Evolutionary conservation across 177 flowering plant species (phyloP).

Genomic region (Vitis hybrid): DNA sequence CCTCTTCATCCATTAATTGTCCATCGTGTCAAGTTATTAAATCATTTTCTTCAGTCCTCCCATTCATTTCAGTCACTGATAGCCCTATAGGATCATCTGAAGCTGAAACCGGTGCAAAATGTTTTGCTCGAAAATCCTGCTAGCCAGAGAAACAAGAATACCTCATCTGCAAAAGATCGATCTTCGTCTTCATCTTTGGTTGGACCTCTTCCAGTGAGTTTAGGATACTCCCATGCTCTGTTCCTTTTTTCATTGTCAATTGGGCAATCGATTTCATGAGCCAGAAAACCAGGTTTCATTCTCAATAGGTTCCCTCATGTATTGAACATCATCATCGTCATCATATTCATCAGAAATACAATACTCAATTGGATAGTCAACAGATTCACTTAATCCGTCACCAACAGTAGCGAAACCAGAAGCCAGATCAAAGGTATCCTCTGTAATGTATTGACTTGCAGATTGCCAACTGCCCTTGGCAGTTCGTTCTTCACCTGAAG

Average conservation of each 20-base stretch:
- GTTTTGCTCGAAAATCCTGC: constrained; percentile 55
- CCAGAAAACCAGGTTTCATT: constrained; percentile 97
- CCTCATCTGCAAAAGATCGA: constrained; percentile 23
- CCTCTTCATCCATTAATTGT: no score
- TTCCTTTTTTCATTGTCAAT: constrained; percentile 95
- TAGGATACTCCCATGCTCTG: constrained; percentile 80
- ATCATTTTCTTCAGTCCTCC: no score
- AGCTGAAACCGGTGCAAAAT: no score
- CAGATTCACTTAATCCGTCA: constrained; percentile 85
- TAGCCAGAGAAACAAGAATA: constrained; percentile 95
- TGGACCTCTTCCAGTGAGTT: constrained; percentile 70
- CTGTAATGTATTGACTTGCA: no score
- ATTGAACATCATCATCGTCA: constrained; percentile 97
- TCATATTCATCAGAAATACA: constrained; percentile 99
- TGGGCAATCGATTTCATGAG: constrained; percentile 98
- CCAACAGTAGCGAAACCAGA: constrained; percentile 97
- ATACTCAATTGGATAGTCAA: constrained; percentile 91
- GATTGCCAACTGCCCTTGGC: constrained; percentile 47
- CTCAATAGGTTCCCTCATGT: constrained; percentile 97
- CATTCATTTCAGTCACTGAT: no score
- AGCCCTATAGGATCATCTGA: no score
- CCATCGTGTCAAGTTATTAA: no score
- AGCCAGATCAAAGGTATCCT: constrained; percentile 75
- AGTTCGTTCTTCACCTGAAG: constrained; percentile 62
- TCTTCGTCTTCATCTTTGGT: constrained; percentile 88